Evolutionary conservation across 345 rosid genomes (phyloP).

Genomic region (Kernera saxatilis): DNA sequence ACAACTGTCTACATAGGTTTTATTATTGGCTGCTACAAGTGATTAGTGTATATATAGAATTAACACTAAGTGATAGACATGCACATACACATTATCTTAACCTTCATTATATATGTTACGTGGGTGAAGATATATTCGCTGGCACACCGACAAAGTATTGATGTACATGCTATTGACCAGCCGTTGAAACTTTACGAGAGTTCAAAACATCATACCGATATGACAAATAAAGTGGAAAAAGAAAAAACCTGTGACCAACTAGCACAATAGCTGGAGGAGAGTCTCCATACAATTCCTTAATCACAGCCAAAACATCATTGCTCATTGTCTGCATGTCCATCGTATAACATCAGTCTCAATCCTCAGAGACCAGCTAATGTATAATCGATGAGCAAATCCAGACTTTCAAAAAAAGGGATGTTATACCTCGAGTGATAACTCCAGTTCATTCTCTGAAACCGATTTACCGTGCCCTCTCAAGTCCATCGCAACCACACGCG

Average conservation of each 20-base stretch:
- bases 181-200: neutral
- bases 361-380: neutral
- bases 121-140: neutral
- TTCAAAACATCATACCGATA: neutral
- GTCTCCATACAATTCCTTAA: slow-evolving; percentile 81
- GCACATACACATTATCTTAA: neutral
- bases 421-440: slow-evolving; percentile 77
- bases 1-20: neutral
- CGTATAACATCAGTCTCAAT: neutral
- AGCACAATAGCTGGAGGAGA: slow-evolving; percentile 89
- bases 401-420: neutral
- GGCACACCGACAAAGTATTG: neutral
- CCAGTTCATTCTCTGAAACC: slow-evolving; percentile 67
- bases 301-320: slow-evolving; percentile 69
- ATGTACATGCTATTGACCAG: neutral
- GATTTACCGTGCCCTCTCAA: slow-evolving; percentile 95
- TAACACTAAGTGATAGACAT: neutral
- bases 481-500: slow-evolving; percentile 83
- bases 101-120: neutral
- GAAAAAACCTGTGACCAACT: slow-evolving; percentile 83
- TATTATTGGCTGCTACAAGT: neutral
- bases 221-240: neutral
- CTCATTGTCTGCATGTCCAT: slow-evolving; percentile 76
- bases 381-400: neutral
- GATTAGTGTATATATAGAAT: neutral